These are phyloP conservation scores for Botryosphaeria dothidea DNA, from an alignment of 2,329 filamentous ascomycete species.

Conservation along the genomic window DNA sequence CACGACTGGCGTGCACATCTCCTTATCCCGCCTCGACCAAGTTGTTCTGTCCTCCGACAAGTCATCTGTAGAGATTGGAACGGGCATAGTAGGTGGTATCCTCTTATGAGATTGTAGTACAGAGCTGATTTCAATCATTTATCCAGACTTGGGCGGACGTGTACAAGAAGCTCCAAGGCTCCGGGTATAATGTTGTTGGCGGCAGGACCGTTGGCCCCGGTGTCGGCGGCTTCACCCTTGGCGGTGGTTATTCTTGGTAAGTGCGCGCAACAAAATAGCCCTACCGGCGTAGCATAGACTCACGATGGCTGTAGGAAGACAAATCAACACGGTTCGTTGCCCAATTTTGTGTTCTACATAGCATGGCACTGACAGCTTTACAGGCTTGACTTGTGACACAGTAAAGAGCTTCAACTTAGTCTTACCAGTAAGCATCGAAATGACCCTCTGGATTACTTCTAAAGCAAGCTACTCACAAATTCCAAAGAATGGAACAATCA, in stretches of 20 bases:
- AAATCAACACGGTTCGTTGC: neutral
- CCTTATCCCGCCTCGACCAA: neutral
- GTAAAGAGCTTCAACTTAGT: constrained; percentile 4
- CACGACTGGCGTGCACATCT: constrained; percentile 8
- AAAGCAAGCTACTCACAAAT: neutral
- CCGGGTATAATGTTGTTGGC: constrained; percentile 6
- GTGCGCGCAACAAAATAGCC: neutral
- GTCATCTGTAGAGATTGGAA: neutral
- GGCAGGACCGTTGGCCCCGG: neutral
- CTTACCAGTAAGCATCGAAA: neutral
- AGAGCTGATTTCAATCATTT: neutral
- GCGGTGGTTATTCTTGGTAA: constrained; percentile 5
- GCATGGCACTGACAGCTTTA: neutral
- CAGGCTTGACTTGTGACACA: neutral
- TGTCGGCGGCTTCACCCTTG: neutral
- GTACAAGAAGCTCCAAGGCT: neutral
- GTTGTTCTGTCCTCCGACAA: neutral
- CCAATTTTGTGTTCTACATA: neutral
- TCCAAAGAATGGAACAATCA: neutral
- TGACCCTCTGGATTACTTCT: neutral
- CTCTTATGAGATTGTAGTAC: no score
- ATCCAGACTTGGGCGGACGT: neutral
- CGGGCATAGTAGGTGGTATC: neutral
- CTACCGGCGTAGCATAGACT: neutral
- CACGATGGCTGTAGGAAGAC: neutral